Evolutionary conservation across 805 yeast species (phyloP).

Genomic region (Myxozyma neotropica): DNA sequence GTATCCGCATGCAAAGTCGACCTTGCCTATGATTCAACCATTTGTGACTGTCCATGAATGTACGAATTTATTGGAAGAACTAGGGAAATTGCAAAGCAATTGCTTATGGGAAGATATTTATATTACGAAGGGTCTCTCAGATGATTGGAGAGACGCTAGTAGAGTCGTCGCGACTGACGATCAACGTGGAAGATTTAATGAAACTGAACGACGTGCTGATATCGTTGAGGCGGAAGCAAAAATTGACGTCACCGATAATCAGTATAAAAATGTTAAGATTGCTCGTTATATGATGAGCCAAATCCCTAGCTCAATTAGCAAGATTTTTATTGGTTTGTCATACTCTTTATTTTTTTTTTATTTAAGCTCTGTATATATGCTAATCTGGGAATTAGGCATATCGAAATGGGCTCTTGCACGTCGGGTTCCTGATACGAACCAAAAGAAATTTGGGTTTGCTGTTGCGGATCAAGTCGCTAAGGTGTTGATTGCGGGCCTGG

Average conservation of each 20-base stretch:
- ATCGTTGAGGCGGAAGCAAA: constrained; percentile 30
- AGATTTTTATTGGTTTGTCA: constrained; percentile 26
- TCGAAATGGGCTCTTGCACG: constrained; percentile 29
- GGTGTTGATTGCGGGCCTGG: constrained; percentile 32
- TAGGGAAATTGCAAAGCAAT: constrained; percentile 38
- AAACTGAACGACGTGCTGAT: constrained; percentile 17
- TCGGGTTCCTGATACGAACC: constrained; percentile 29
- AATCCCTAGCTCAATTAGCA: constrained; percentile 26
- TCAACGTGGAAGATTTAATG: constrained; percentile 11
- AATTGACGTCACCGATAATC: constrained; percentile 30
- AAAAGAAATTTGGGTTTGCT: constrained; percentile 37
- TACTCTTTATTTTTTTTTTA: background rate
- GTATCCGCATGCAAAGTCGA: constrained; percentile 30
- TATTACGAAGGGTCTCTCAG: constrained; percentile 22
- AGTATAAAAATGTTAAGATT: constrained; percentile 32
- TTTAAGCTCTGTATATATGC: background rate
- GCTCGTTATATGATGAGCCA: constrained; percentile 33
- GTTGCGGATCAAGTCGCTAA: constrained; percentile 38
- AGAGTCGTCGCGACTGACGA: constrained; percentile 21
- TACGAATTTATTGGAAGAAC: constrained; percentile 28
- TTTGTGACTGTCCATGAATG: constrained; percentile 19
- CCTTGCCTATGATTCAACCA: constrained; percentile 33
- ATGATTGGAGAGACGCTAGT: constrained; percentile 34
- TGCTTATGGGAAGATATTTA: constrained; percentile 39
- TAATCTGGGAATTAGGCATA: too few relatives aligned